phyloP scores from a whole-genome alignment of 305 asterid genomes.

The Fraxinus nigra region DNA sequence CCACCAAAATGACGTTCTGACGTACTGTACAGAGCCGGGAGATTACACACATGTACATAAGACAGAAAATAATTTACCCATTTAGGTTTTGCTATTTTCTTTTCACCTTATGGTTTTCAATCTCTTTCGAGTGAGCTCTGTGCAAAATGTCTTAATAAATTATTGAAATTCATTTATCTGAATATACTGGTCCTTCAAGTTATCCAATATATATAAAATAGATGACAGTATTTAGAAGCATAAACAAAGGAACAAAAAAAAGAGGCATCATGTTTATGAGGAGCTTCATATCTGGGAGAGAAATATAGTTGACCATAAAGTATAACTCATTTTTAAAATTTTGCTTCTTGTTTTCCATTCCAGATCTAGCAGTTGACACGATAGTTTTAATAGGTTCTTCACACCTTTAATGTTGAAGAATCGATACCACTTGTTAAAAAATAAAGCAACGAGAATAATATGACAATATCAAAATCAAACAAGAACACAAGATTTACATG shows the following conservation, averaged over 20 bases:
- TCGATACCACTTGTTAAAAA: no score
- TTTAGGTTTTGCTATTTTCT: neutral
- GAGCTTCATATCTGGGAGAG: neutral
- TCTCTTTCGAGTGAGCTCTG: constrained; percentile 31
- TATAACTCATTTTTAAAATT: constrained; percentile 3
- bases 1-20: constrained; percentile 40
- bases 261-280: neutral
- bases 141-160: constrained; percentile 33
- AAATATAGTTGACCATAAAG: constrained; percentile 5
- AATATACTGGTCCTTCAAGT: neutral
- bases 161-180: constrained; percentile 30
- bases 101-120: constrained; percentile 26
- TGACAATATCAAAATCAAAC: no score
- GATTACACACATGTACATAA: constrained; percentile 43
- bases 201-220: neutral
- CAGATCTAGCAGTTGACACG: constrained; percentile 33
- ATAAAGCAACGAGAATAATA: no score
- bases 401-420: constrained; percentile 14
- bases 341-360: constrained; percentile 35
- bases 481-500: no score
- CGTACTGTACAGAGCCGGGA: constrained; percentile 14
- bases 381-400: constrained; percentile 31
- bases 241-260: neutral
- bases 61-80: constrained; percentile 24
- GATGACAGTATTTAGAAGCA: neutral